These are phyloP conservation scores for Psilocybe sp. DNA, from an alignment of 768 basidiomycete genomes.

Conservation along the genomic window DNA sequence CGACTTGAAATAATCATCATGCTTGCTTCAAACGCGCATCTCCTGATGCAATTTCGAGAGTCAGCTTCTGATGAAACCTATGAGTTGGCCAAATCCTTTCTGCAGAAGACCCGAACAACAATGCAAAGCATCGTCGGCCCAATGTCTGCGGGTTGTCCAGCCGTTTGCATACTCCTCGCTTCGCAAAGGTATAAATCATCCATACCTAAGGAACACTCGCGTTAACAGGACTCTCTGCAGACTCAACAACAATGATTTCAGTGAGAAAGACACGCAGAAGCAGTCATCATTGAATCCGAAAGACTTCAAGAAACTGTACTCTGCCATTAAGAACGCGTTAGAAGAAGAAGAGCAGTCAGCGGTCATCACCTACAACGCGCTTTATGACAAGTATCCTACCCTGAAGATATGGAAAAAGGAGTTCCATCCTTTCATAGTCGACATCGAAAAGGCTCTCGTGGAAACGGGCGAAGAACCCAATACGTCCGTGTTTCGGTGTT, in stretches of 20 bases:
- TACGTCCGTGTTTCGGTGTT: no score
- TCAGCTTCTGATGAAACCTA: no score
- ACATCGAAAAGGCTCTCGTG: no score
- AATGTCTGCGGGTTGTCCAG: constrained; percentile 34
- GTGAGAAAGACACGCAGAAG: constrained; percentile 26
- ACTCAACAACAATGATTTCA: constrained; percentile 30
- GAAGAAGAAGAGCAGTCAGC: constrained; percentile 13
- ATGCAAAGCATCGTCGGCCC: no score
- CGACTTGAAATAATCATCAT: no score
- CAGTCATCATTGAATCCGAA: constrained; percentile 30
- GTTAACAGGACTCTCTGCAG: constrained; percentile 11
- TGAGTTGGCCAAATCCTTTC: no score
- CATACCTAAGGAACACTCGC: not conserved
- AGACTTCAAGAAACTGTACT: constrained; percentile 28
- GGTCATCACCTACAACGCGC: constrained; percentile 20
- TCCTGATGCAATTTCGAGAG: no score
- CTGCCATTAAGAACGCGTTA: constrained; percentile 22
- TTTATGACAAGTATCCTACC: constrained; percentile 24
- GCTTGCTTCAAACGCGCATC: no score
- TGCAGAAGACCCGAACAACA: no score
- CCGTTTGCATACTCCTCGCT: constrained; percentile 50
- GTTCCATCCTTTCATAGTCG: no score
- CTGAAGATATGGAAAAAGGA: no score
- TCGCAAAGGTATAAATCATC: constrained; percentile 36
- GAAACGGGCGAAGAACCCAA: no score